Evolutionary conservation across 2,329 filamentous ascomycete species (phyloP).

Genomic region (Daldinia sp.): DNA sequence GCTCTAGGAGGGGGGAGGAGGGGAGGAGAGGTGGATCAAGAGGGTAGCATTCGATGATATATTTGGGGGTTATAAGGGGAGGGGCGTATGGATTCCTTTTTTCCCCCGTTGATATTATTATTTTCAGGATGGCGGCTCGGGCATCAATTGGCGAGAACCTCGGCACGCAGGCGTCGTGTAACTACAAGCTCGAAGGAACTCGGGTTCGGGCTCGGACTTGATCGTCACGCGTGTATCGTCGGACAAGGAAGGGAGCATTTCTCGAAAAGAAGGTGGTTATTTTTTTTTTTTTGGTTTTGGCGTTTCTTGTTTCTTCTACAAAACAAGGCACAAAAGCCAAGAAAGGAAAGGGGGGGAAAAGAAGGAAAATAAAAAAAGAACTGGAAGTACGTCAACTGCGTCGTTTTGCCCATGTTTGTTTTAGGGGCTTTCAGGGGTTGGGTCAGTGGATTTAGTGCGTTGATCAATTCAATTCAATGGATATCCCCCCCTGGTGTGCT

Average conservation of each 20-base stretch:
- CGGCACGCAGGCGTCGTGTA: not conserved
- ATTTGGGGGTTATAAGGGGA: too few species aligned
- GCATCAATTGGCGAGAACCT: constrained; percentile 3
- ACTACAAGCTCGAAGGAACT: not conserved
- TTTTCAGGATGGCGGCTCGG: constrained; percentile 1
- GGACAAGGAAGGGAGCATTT: constrained; percentile 11
- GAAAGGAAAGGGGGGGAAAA: constrained; percentile 25
- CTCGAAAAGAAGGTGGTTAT: not conserved
- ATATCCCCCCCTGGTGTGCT: constrained; percentile 22
- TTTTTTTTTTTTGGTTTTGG: not conserved
- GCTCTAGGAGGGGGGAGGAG: constrained; percentile 3
- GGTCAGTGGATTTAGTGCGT: not conserved
- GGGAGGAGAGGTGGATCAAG: not conserved
- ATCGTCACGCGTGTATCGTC: constrained; percentile 9
- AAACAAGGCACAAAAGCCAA: constrained; percentile 24
- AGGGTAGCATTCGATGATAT: constrained; percentile 9
- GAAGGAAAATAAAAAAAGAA: not conserved
- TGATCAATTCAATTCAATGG: constrained; percentile 19
- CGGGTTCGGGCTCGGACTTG: constrained; percentile 7
- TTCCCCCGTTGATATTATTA: not conserved
- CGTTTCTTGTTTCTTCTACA: not conserved
- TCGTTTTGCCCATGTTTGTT: constrained; percentile 23
- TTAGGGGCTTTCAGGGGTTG: constrained; percentile 37
- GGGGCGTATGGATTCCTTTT: too few species aligned
- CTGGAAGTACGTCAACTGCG: constrained; percentile 17